These are phyloP conservation scores for Cyberlindnera galapagoensis DNA, from an alignment of 805 yeast genomes.

Conservation along the genomic window DNA sequence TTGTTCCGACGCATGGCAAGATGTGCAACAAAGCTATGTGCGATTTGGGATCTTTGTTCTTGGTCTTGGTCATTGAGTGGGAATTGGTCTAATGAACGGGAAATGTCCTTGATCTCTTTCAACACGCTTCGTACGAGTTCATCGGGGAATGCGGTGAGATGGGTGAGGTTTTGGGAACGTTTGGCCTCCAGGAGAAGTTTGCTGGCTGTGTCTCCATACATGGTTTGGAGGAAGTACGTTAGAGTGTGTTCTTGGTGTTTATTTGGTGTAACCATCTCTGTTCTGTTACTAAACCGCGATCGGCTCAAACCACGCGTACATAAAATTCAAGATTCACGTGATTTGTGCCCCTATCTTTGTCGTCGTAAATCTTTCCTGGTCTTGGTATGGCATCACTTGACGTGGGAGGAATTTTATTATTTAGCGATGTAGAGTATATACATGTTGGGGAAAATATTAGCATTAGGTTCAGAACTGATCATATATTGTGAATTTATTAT, in stretches of 20 bases:
- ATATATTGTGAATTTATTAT: too few relatives aligned
- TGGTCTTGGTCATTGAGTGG: slow-evolving; percentile 6
- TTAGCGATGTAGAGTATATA: too few relatives aligned
- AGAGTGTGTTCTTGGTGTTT: too few relatives aligned
- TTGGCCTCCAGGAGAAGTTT: slow-evolving; percentile 85
- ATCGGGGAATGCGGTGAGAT: slow-evolving; percentile 63
- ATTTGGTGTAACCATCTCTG: background rate
- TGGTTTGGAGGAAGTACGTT: slow-evolving; percentile 23
- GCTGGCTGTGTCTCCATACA: slow-evolving; percentile 87
- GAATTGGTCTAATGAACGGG: slow-evolving; percentile 24
- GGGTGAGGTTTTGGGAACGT: slow-evolving; percentile 59
- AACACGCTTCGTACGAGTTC: slow-evolving; percentile 64
- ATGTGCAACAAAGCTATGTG: slow-evolving; percentile 14
- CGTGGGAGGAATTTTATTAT: too few relatives aligned
- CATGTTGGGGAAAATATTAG: too few relatives aligned
- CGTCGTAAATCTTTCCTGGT: too few relatives aligned
- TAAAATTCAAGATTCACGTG: too few relatives aligned
- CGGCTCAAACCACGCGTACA: background rate
- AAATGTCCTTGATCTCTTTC: slow-evolving; percentile 63
- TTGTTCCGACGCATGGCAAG: slow-evolving; percentile 74
- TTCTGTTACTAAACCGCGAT: too few relatives aligned
- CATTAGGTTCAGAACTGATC: too few relatives aligned
- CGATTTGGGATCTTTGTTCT: slow-evolving; percentile 3
- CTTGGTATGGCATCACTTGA: too few relatives aligned
- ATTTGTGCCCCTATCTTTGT: too few relatives aligned